Base-by-base conservation (phyloP, 148 eudicot species). In the Camellia sinensis region DNA sequence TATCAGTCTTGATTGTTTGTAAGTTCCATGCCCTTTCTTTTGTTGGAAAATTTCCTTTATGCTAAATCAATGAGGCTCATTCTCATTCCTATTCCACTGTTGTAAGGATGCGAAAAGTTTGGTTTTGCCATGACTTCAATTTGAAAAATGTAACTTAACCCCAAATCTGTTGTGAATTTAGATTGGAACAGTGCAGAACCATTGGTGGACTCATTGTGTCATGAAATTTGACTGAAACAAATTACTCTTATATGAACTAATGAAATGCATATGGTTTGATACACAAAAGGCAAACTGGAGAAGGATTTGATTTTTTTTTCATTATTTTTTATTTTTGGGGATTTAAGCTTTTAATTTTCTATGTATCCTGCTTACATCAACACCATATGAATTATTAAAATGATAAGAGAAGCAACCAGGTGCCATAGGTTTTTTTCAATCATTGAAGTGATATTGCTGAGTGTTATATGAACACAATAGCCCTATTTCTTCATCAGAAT, bases 1-100 rank as follows among this genome's bases (percentile, higher is more conserved):
- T 95, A 95, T 86, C 85, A 93, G 88, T 52, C 93, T 61, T 91
- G 88, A 88, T 69, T 17, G 19, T 76, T 78, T 73, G 82, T 63
- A 73, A 56, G 79, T 53, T n/a, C 22, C 6, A 14, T 77, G 44
- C 44, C 29, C 41, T 67, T 37, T 40, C 12, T 66, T n/a, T 63
- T 29, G 40, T 19, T 11, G 50, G 13, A 29, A 73, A 56, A 44
- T 54, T 13, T 65, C 6, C 66, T 60, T 56, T 59, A 15, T 53
- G 29, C 43, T 72, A 21, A 72, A 50, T 52, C 37, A 72, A 74
- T 1, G 4, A 37, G n/a, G 40, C 64, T 56, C 61, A n/a, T 37
- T 64, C 74, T 8, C 60, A 13, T 79, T 37, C 22, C 5, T 45
- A 11, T 50, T 53, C 9, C 7, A 13, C 60, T 6, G n/a, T 14